Base-by-base conservation (phyloP, 345 rosid genomes). In the Populus ilicifolia region DNA sequence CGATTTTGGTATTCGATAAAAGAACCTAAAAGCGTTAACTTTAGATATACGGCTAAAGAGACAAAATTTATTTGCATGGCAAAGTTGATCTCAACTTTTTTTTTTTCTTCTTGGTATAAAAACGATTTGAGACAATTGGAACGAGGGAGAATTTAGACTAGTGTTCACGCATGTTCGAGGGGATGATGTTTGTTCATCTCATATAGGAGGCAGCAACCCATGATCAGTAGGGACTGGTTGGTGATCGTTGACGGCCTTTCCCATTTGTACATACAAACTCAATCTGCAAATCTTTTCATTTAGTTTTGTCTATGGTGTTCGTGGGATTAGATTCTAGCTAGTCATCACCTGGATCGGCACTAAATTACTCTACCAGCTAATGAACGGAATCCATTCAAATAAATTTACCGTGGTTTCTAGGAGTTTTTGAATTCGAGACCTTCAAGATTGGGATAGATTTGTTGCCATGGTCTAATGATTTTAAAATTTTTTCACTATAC, bases 401-500 rank as follows among this genome's bases (percentile, higher is more conserved):
- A 48, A 48, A 48, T 4, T 48, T 48, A 4, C 21, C 0, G 20
- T 48, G 54, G 20, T 48, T 48, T 48, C 20, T 48, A 7, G 54
- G 54, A 48, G 16, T n/a, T n/a, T 48, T 48, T 48, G 54, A 48
- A 48, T 48, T 48, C 54, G 0, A 48, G 54, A 48, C 20, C 54
- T 17, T 48, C 6, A 17, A 48, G 54, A 48, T 3, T 48, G 54
- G 18, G 54, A 48, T 48, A 14, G 5, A 48, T 48, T 48, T 48
- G 54, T 16, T 48, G 54, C 54, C 0, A 13, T 48, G 18, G 18
- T 48, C 54, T 48, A 38, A 73, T 5, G 39, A 27, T 16, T 36
- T 36, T 17, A 12, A 7, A n/a, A 52, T 20, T 33, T 56, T 71
- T 56, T 16, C 44, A 18, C 21, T 12, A 43, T 83, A 75, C 89